Evolutionary conservation across 768 basidiomycete genomes (phyloP).

Genomic region (Agrocybe praecox): DNA sequence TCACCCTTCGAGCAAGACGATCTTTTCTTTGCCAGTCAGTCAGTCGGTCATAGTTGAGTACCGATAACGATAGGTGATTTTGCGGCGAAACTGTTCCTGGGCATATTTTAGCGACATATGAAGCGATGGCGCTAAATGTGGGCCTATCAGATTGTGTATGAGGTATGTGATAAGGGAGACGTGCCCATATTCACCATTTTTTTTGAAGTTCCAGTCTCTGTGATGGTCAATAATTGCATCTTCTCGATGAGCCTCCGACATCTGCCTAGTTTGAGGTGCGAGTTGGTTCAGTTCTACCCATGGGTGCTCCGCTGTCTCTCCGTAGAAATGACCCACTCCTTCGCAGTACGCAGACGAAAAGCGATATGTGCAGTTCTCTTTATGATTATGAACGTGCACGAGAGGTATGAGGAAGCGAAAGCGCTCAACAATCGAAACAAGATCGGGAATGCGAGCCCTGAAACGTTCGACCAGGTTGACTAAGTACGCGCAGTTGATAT

Average conservation of each 20-base stretch:
- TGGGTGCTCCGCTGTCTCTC: conserved; percentile 28
- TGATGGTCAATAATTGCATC: conserved; percentile 21
- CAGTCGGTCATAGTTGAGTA: neutral
- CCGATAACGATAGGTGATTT: neutral
- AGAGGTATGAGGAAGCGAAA: conserved; percentile 18
- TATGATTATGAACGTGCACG: conserved; percentile 26
- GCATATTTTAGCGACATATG: neutral
- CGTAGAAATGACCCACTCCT: conserved; percentile 24
- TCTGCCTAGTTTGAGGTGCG: conserved; percentile 20
- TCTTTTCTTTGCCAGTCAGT: neutral
- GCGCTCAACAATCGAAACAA: conserved; percentile 4
- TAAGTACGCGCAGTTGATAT: conserved; percentile 24
- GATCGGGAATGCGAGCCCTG: neutral
- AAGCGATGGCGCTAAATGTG: neutral
- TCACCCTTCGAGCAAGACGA: neutral
- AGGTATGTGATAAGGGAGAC: no score
- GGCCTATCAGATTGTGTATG: no score
- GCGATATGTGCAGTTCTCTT: conserved; percentile 18
- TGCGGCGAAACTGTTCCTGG: neutral
- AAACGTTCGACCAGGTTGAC: conserved; percentile 19
- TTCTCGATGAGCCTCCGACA: conserved; percentile 29
- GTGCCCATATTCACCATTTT: conserved; percentile 13
- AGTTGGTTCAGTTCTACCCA: conserved; percentile 26
- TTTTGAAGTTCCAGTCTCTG: conserved; percentile 24
- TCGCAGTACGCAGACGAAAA: conserved; percentile 22